Percentiles rank a stretch among this genome's conserved stretches.
phyloP scores from a whole-genome alignment of 306 rosid genomes.

The Lathyrus tuberosus region DNA sequence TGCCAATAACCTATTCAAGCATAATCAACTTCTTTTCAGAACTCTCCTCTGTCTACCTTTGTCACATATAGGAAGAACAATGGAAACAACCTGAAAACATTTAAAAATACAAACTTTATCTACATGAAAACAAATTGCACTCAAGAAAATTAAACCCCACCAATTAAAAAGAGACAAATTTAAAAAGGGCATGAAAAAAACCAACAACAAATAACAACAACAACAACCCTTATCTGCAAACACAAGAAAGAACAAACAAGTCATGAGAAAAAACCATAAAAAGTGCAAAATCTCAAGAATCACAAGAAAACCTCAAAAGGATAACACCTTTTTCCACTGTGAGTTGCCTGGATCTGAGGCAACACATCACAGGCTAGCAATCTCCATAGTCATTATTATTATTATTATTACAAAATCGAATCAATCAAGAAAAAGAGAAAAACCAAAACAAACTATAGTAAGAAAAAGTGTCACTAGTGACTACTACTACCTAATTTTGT shows the following conservation, averaged over 20 bases:
- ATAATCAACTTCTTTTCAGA: constrained; percentile 54
- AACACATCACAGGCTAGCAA: constrained; percentile 54
- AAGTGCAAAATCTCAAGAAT: constrained; percentile 65
- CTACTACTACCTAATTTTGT: constrained; percentile 78
- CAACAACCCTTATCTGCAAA: constrained; percentile 58
- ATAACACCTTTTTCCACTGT: constrained; percentile 48
- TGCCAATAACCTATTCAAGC: constrained; percentile 39
- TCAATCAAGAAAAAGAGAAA: constrained; percentile 36
- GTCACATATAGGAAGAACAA: constrained; percentile 50
- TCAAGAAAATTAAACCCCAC: constrained; percentile 40
- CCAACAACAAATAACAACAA: neutral
- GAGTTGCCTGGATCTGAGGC: constrained; percentile 96
- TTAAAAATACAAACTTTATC: constrained; percentile 41
- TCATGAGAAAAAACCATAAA: constrained; percentile 77
- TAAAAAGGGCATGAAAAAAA: constrained; percentile 36
- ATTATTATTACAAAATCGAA: constrained; percentile 30
- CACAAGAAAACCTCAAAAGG: constrained; percentile 78
- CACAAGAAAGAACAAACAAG: constrained; percentile 67
- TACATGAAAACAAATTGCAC: constrained; percentile 38
- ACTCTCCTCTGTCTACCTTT: constrained; percentile 51
- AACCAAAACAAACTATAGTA: neutral
- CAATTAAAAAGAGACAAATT: constrained; percentile 33
- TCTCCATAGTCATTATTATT: constrained; percentile 50
- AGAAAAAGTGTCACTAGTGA: constrained; percentile 47
- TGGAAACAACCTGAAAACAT: constrained; percentile 51